Base-by-base conservation (phyloP, 164 flowering plant genomes). In the Liriodendron chinense region DNA sequence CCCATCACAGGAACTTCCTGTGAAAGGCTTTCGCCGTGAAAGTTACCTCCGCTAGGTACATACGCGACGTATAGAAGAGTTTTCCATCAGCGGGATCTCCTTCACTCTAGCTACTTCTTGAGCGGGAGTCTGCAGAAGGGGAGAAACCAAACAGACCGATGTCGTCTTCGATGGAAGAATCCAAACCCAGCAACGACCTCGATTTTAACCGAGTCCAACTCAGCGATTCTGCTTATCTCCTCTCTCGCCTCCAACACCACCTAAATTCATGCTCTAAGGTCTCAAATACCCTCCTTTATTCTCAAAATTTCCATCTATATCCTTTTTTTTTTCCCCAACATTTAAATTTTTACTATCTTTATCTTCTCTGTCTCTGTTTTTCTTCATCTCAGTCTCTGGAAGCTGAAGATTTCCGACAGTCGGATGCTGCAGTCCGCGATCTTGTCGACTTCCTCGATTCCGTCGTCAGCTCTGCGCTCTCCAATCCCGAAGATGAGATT, bases 391-490 rank as follows among this genome's bases (percentile, higher is more conserved):
- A 89, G 92, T 71, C 87, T 18, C 70, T 83, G 18, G 85, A 81
- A 77, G 47, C 74, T 10, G 90, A 75, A 43, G 92, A 87, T 78
- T 25, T 73, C 56, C 70, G 47, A 26, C 71, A 70, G 53, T 75
- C 86, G 2, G 76, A 79, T 21, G 75, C 65, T 26, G 73, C 80
- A 2, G 75, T 89, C 28, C 14, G 74, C 8, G 80, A 82, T 59
- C 79, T 92, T 16, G 85, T 81, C 72, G 77, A 77, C 22, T 81
- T 82, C 76, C 87, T 91, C 43, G 80, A 79, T 47, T 85, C 88
- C 20, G 18, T 85, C 63, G 77, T 81, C 6, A 81, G 75, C 16
- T 64, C 83, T 1, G 80, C 79, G 26, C 43, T 72, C 0, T 76
- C 83, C 0, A 82, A 80, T 21, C 78, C 76, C 0, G 82, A 74